Base-by-base conservation (phyloP, 176 grass and related monocot genomes). In the Zoysia pacifica region DNA sequence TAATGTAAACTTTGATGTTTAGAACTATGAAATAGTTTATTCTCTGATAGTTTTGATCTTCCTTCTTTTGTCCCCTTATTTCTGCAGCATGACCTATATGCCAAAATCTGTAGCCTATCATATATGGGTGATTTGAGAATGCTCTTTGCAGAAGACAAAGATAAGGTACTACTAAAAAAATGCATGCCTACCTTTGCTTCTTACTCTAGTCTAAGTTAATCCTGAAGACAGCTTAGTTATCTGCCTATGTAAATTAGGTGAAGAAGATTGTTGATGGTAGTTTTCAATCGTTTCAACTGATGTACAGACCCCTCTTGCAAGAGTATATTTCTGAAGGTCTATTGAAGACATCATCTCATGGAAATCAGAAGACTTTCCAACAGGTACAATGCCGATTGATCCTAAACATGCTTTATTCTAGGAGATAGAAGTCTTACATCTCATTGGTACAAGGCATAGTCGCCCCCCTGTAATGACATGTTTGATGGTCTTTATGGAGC, bases 61-160 rank as follows among this genome's bases (percentile, higher is more conserved):
- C 49, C 42, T 37, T n/a, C 14, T 79, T 76, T 16, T 37, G 5
- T 6, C 16, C 46, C 56, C 19, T 60, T 52, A 8, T 80, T 51
- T 86, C 2, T 90, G 70, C 83, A 98, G 90, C 81, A 98, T 48
- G 90, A 98, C 75, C 77, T 98, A 56, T 98, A 98, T 65, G 73
- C 90, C 62, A 82, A 88, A 91, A 93, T 98, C 18, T 98, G 95
- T 75, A 89, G 95, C 73, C 71, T 98, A 48, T 91, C 95, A 69
- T 94, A 93, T 75, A 94, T 91, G 88, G 95, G 95, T 86, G 92
- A 98, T 87, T 41, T 94, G 62, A 87, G 91, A 63, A 97, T 98
- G 95, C 67, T 98, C 47, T 94, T 98, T 80, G 95, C 95, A 48
- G 92, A 98, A 92, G 89, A 97, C 88, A 94, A 91, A 81, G 55